Evolutionary conservation across 257 asterid species (phyloP).

Genomic region (Ehretia macrophylla): DNA sequence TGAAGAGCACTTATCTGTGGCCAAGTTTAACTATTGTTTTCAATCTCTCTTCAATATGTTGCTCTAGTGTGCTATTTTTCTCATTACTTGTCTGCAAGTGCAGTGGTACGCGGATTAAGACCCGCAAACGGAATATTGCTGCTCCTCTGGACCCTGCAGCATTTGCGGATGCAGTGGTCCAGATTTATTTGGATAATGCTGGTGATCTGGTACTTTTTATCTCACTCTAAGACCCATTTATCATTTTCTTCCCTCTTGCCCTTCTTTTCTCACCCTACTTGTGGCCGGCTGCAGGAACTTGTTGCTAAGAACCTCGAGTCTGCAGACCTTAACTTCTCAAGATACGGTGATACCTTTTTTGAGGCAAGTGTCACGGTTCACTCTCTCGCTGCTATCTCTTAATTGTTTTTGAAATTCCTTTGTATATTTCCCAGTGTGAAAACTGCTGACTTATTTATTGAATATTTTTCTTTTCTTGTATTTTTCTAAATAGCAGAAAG

Average conservation of each 20-base stretch:
- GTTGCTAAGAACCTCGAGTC: slow-evolving; percentile 78
- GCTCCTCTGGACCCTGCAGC: slow-evolving; percentile 99
- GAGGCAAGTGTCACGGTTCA: slow-evolving; percentile 40
- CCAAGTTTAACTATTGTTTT: too few relatives aligned
- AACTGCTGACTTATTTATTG: too few relatives aligned
- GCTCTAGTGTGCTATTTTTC: background rate
- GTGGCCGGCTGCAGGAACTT: slow-evolving; percentile 60
- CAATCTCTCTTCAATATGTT: too few relatives aligned
- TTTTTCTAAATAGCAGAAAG: too few relatives aligned
- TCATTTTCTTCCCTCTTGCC: background rate
- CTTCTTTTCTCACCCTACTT: background rate
- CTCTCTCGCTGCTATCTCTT: background rate
- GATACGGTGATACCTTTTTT: slow-evolving; percentile 96
- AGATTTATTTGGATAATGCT: slow-evolving; percentile 99
- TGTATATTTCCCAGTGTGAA: background rate
- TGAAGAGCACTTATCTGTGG: too few relatives aligned
- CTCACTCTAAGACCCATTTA: background rate
- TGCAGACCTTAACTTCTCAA: slow-evolving; percentile 76
- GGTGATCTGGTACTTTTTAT: slow-evolving; percentile 99
- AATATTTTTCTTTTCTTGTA: background rate
- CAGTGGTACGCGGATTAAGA: slow-evolving; percentile 99
- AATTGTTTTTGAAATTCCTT: background rate
- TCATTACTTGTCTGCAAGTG: background rate
- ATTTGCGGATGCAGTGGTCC: slow-evolving; percentile 99
- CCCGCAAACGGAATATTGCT: slow-evolving; percentile 99